Percentiles rank a stretch among this genome's conserved stretches.
Evolutionary conservation across 768 basidiomycete genomes (phyloP).

Genomic region (Tulasnella sp.): DNA sequence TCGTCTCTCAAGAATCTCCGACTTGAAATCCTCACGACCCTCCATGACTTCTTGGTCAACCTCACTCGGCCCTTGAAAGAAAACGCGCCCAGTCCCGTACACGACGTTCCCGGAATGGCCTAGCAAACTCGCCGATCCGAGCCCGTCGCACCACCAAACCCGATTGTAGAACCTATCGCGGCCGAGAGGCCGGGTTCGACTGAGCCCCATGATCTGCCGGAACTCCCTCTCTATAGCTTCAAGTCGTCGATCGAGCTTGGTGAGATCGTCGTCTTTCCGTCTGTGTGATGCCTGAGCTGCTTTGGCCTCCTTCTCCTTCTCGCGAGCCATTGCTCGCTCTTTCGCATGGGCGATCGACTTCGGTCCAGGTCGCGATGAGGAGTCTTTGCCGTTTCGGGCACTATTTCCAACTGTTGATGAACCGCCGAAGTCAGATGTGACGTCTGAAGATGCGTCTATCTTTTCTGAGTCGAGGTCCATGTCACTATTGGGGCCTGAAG

Average conservation of each 20-base stretch:
- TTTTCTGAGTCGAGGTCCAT: slow-evolving; percentile 18
- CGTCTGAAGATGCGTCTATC: slow-evolving; percentile 17
- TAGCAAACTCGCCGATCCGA: slow-evolving; percentile 65
- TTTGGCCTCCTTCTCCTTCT: slow-evolving; percentile 68
- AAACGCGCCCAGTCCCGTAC: slow-evolving; percentile 83
- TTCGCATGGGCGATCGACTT: slow-evolving; percentile 52
- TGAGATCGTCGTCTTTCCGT: slow-evolving; percentile 78
- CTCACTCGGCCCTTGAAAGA: slow-evolving; percentile 84
- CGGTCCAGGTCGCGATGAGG: slow-evolving; percentile 42
- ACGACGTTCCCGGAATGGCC: slow-evolving; percentile 64
- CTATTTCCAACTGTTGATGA: slow-evolving; percentile 10
- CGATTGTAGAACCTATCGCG: slow-evolving; percentile 89
- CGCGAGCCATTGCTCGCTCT: slow-evolving; percentile 67
- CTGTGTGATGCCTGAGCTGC: slow-evolving; percentile 75
- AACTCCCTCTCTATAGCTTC: slow-evolving; percentile 91
- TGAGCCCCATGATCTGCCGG: slow-evolving; percentile 71
- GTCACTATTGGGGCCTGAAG: neutral
- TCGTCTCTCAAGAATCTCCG: slow-evolving; percentile 39
- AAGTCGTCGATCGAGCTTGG: slow-evolving; percentile 65
- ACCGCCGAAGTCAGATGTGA: slow-evolving; percentile 11
- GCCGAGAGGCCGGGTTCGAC: slow-evolving; percentile 81
- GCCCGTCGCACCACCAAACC: slow-evolving; percentile 98
- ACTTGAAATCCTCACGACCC: slow-evolving; percentile 37
- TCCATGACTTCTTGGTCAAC: slow-evolving; percentile 65
- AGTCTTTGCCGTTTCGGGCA: slow-evolving; percentile 32